phyloP scores from a whole-genome alignment of 2,329 filamentous ascomycete species.

The Microdochium trichocladiopsis region DNA sequence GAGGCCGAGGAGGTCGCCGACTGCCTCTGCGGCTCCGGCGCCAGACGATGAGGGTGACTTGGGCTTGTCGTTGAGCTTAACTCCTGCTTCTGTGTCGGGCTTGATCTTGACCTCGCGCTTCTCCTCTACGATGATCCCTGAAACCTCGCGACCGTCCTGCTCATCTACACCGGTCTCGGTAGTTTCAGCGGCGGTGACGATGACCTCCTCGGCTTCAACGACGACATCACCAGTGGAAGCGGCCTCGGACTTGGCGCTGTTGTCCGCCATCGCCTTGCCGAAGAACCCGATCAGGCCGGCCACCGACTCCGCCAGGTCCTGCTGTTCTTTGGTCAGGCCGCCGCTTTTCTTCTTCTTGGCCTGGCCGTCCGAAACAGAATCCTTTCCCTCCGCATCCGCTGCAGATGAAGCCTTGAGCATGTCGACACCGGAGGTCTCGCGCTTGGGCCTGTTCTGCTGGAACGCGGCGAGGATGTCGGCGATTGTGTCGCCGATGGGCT shows the following conservation, averaged over 20 bases:
- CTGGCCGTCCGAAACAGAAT: neutral
- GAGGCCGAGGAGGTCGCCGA: neutral
- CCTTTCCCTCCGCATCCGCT: neutral
- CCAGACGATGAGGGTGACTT: neutral
- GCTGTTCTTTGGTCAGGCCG: neutral
- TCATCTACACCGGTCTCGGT: neutral
- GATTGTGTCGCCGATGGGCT: neutral
- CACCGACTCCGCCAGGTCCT: neutral
- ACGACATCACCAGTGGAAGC: neutral
- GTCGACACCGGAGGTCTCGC: neutral
- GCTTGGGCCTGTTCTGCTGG: neutral
- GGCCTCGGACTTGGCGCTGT: neutral
- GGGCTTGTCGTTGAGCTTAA: too few relatives aligned
- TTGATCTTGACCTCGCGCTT: neutral
- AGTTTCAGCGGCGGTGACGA: neutral
- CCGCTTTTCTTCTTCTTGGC: too few relatives aligned
- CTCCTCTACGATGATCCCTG: neutral
- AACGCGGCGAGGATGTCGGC: neutral
- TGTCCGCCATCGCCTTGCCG: neutral
- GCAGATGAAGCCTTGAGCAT: neutral
- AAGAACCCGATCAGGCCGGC: neutral
- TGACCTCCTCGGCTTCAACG: neutral
- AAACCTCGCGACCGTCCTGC: neutral
- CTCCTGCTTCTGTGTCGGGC: too few relatives aligned
- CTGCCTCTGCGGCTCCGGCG: neutral